These are phyloP conservation scores for Aspergillus oerlinghausenensis DNA, from an alignment of 2,329 filamentous ascomycete species.

Conservation along the genomic window DNA sequence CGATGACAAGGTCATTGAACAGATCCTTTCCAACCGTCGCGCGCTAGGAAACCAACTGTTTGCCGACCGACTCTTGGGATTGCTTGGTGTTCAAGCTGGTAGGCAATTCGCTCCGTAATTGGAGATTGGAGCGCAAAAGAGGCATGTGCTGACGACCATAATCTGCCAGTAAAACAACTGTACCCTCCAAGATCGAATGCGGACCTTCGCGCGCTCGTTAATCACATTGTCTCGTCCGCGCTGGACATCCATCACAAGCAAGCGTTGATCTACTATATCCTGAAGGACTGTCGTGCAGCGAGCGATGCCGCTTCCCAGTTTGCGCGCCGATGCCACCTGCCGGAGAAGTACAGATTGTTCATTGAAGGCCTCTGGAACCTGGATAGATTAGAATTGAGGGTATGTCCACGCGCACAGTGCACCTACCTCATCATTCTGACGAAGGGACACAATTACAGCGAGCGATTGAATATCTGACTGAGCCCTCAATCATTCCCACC, in stretches of 20 bases:
- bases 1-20: slow-evolving; percentile 55
- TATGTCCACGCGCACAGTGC: slow-evolving; percentile 29
- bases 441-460: slow-evolving; percentile 35
- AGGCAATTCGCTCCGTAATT: slow-evolving; percentile 18
- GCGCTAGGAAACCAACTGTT: slow-evolving; percentile 67
- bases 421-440: slow-evolving; percentile 6
- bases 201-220: slow-evolving; percentile 65
- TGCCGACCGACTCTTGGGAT: slow-evolving; percentile 70
- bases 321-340: slow-evolving; percentile 60
- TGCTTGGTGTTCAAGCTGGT: slow-evolving; percentile 68
- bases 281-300: slow-evolving; percentile 65
- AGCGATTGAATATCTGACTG: slow-evolving; percentile 70
- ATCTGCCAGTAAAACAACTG: slow-evolving; percentile 49
- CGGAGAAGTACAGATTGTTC: slow-evolving; percentile 71
- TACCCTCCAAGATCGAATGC: slow-evolving; percentile 71
- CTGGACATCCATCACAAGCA: slow-evolving; percentile 73
- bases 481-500: slow-evolving; percentile 73
- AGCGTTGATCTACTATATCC: slow-evolving; percentile 76
- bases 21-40: slow-evolving; percentile 64
- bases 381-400: slow-evolving; percentile 66
- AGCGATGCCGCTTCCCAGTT: slow-evolving; percentile 55
- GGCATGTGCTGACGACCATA: slow-evolving; percentile 8
- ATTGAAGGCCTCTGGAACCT: slow-evolving; percentile 80
- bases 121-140: not conserved
- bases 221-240: slow-evolving; percentile 60